These are phyloP conservation scores for Fabrea salina DNA, from an alignment of 169 alveolate species.

Conservation along the genomic window DNA sequence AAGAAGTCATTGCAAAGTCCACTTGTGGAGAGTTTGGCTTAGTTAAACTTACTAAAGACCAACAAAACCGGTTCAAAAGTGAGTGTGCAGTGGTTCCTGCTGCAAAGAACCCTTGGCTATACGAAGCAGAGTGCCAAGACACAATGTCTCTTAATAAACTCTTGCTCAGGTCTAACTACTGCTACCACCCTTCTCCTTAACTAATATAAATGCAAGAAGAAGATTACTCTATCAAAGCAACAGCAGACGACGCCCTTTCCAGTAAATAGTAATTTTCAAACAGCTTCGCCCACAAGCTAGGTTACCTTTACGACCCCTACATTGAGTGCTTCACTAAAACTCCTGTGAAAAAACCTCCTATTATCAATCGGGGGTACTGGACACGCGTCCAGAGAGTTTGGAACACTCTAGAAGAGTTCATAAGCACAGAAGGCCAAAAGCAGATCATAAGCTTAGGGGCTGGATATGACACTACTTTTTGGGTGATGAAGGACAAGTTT, in stretches of 20 bases:
- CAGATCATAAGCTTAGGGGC: conserved; percentile 68
- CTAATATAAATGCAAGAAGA: conserved; percentile 3
- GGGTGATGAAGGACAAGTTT: conserved; percentile 37
- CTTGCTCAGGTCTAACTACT: background rate
- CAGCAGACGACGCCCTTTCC: conserved; percentile 31
- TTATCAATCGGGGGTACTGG: conserved; percentile 76
- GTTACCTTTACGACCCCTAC: conserved; percentile 48
- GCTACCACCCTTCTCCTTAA: conserved; percentile 11
- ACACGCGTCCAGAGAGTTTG: conserved; percentile 62
- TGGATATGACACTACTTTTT: conserved; percentile 72
- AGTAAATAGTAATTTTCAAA: conserved; percentile 12
- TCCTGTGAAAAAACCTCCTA: conserved; percentile 49
- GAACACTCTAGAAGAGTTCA: conserved; percentile 41
- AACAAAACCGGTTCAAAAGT: conserved; percentile 9
- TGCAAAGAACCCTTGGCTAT: background rate
- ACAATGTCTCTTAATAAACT: background rate
- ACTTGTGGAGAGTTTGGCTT: conserved; percentile 1
- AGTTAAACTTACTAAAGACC: conserved; percentile 4
- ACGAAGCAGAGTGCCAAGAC: background rate
- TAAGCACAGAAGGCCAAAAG: conserved; percentile 34
- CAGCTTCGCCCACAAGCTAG: conserved; percentile 41
- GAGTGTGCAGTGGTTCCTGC: conserved; percentile 7
- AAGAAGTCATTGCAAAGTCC: background rate
- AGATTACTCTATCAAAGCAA: conserved; percentile 6
- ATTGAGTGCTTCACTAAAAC: conserved; percentile 25